Conservation (phyloP, 768 basidiomycete genomes). For the Phallus indusiatus region DNA sequence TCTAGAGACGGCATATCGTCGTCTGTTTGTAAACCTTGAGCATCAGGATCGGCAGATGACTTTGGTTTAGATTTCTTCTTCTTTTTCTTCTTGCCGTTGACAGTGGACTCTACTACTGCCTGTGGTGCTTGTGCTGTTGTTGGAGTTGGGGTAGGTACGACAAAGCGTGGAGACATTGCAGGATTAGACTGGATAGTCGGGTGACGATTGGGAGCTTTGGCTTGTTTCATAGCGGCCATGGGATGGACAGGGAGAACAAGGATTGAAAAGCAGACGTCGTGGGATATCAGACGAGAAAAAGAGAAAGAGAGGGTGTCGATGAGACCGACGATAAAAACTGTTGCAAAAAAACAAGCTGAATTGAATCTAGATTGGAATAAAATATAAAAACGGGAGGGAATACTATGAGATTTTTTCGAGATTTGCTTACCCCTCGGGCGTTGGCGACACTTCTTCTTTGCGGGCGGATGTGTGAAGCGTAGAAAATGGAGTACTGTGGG, state of each 20-base stretch:
- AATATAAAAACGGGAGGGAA: too few species aligned
- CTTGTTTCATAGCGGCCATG: slow-evolving; percentile 7
- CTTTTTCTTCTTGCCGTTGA: slow-evolving; percentile 30
- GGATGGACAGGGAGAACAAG: not conserved
- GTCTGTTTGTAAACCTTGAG: slow-evolving; percentile 16
- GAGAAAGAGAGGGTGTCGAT: too few species aligned
- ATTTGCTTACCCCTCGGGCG: too few species aligned
- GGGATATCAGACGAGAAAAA: slow-evolving; percentile 4
- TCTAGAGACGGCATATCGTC: slow-evolving; percentile 22
- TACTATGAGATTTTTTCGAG: too few species aligned
- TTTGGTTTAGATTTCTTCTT: slow-evolving; percentile 37
- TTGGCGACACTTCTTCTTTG: too few species aligned
- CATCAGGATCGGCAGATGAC: slow-evolving; percentile 11
- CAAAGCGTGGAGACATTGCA: not conserved
- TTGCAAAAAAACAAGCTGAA: too few species aligned
- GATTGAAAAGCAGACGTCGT: not conserved
- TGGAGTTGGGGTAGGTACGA: too few species aligned
- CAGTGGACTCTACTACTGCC: slow-evolving; percentile 8
- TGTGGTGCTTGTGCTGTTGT: too few species aligned
- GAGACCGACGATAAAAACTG: not conserved
- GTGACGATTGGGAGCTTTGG: slow-evolving; percentile 7
- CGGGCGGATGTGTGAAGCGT: too few species aligned
- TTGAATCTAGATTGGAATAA: too few species aligned
- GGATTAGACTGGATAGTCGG: not conserved
- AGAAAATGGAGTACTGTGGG: not conserved